Percentiles rank a stretch among this genome's conserved stretches.
These are phyloP conservation scores for Tricholoma saponaceum DNA, from an alignment of 768 basidiomycete genomes.

Conservation along the genomic window DNA sequence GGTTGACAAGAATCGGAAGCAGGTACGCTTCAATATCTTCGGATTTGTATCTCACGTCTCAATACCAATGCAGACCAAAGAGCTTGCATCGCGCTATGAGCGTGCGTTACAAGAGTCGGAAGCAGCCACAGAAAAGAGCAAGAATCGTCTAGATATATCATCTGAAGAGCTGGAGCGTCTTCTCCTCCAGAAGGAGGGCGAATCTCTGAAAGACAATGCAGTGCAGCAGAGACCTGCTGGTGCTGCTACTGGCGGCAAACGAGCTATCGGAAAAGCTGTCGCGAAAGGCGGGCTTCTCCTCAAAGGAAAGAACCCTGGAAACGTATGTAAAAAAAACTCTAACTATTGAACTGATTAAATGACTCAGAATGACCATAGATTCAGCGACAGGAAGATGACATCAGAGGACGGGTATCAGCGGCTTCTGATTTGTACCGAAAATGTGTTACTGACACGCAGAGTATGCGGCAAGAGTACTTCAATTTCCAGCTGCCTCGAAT, in stretches of 20 bases:
- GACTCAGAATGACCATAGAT: conserved; percentile 43
- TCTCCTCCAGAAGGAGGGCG: conserved; percentile 92
- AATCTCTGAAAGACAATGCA: conserved; percentile 78
- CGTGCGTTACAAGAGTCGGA: conserved; percentile 87
- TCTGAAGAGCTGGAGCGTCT: conserved; percentile 95
- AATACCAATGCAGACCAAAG: conserved; percentile 65
- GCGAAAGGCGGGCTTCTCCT: conserved; percentile 85
- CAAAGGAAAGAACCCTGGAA: conserved; percentile 91
- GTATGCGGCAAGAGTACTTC: conserved; percentile 94
- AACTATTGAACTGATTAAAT: neutral
- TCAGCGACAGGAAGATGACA: conserved; percentile 92
- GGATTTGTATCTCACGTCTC: neutral
- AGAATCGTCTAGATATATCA: conserved; percentile 77
- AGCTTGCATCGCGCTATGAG: conserved; percentile 85
- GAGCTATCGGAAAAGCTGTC: conserved; percentile 86
- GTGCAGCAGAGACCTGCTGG: conserved; percentile 61
- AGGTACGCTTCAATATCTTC: conserved; percentile 40
- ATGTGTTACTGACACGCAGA: conserved; percentile 84
- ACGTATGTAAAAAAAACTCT: conserved; percentile 38
- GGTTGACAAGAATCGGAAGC: conserved; percentile 91
- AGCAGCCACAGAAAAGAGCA: conserved; percentile 80
- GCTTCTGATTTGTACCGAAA: conserved; percentile 90
- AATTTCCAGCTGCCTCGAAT: conserved; percentile 95
- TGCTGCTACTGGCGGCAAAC: conserved; percentile 54
- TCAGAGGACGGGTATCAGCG: conserved; percentile 77